These are phyloP conservation scores for Flaveria floridana DNA, from an alignment of 140 eudicot genomes.

Conservation along the genomic window DNA sequence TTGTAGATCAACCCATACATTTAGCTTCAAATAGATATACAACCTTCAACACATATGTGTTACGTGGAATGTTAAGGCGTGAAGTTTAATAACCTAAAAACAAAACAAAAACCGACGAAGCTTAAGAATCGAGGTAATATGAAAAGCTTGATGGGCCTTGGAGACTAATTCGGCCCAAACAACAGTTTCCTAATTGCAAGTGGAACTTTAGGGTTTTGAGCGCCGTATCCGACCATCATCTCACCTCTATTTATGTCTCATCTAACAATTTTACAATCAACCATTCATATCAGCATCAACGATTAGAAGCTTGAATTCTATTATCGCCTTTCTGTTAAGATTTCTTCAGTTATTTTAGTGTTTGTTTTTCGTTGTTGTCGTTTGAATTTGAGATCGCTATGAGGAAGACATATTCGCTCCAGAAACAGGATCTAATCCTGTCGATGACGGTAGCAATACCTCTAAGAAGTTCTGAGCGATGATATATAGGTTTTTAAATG, in stretches of 20 bases:
- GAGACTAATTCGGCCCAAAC: slow-evolving; percentile 2
- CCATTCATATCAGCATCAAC: background rate
- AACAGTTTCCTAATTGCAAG: background rate
- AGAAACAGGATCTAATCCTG: slow-evolving; percentile 25
- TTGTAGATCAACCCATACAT: too few species aligned
- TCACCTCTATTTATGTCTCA: slow-evolving; percentile 1
- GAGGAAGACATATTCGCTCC: slow-evolving; percentile 33
- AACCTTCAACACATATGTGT: too few species aligned
- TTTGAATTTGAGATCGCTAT: background rate
- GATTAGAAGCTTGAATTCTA: background rate
- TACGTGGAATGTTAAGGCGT: too few species aligned
- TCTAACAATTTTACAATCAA: background rate
- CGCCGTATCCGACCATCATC: background rate
- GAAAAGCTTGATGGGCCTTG: background rate
- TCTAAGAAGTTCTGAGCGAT: slow-evolving; percentile 46
- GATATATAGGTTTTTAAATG: background rate
- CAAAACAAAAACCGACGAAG: too few species aligned
- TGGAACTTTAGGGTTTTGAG: slow-evolving; percentile 4
- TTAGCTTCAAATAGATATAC: too few species aligned
- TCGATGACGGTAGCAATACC: slow-evolving; percentile 41
- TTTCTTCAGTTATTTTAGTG: background rate
- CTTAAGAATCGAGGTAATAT: background rate
- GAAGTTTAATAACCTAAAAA: too few species aligned
- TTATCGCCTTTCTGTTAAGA: background rate
- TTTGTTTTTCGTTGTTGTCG: background rate